phyloP scores from a whole-genome alignment of 305 asterid genomes.

The Fraxinus sp. region DNA sequence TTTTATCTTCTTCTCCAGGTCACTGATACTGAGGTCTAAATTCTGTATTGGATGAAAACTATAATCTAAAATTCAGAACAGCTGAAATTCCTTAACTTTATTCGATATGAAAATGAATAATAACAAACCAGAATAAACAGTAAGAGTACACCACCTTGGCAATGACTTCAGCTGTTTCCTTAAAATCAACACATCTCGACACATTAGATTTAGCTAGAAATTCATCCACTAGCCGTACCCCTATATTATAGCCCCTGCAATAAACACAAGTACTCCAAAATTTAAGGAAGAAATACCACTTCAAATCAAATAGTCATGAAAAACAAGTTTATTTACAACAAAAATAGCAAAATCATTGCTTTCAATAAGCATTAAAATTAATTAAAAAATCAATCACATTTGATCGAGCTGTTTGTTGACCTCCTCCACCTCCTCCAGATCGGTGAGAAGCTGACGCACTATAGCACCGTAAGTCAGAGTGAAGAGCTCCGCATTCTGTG shows the following conservation, averaged over 20 bases:
- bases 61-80: neutral
- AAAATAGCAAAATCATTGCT: neutral
- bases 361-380: neutral
- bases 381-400: slow-evolving; percentile 42
- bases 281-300: neutral
- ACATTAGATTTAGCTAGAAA: slow-evolving; percentile 88
- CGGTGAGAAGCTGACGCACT: slow-evolving; percentile 90
- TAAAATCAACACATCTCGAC: slow-evolving; percentile 84
- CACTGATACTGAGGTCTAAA: neutral
- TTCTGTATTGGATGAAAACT: neutral
- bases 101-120: slow-evolving; percentile 5
- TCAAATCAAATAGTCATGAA: neutral
- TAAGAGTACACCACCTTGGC: slow-evolving; percentile 60
- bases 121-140: slow-evolving; percentile 11
- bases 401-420: slow-evolving; percentile 97
- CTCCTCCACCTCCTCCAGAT: slow-evolving; percentile 98
- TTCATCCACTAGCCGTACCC: slow-evolving; percentile 86
- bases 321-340: neutral
- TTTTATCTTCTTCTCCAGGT: neutral
- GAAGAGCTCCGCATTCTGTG: slow-evolving; percentile 86
- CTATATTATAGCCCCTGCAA: slow-evolving; percentile 90
- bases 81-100: neutral
- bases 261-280: slow-evolving; percentile 5
- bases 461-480: slow-evolving; percentile 91
- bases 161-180: slow-evolving; percentile 93